Base-by-base conservation (phyloP, 805 yeast species). In the Teunomyces lycoperdinae region DNA sequence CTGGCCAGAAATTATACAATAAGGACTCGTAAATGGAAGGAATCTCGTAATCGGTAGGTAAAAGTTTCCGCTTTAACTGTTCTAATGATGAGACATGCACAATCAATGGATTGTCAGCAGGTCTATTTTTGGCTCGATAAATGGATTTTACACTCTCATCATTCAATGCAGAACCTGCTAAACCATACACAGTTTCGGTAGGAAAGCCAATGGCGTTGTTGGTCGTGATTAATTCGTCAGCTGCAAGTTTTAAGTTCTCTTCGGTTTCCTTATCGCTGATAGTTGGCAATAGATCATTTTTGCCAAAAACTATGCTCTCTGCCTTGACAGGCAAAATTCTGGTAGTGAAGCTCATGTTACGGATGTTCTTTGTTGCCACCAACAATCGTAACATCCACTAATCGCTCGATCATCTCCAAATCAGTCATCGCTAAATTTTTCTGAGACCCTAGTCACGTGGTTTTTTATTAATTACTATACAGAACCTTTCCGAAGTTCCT, bases 111-210 rank as follows among this genome's bases (percentile, higher is more conserved):
- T 94, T 94, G 66, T 94, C 99, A 5, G 95, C 83, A 0, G 99
- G 99, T 53, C 99, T 76, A 61, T 90, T 89, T 58, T 94, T 94
- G 26, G 97, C 98, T 24, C 66, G 73, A 64, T 90, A 94, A 8
- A 94, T 94, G 40, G 84, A 79, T 49, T 67, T 63, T 2, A 91
- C 96, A 0, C 95, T 79, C 4, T 79, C 81, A 45, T 89, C 89
- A 46, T 74, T 76, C 43, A 88, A 70, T 0, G 96, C 87, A 3
- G 91, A 85, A 0, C 94, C 99, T 0, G 96, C 99, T 0, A 94
- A 74, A 0, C 99, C 99, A 64, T 94, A 94, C 0, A 94, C 99
- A 0, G 99, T 94, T 62, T 94, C 99, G 0, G 99, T 89, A 1
- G 99, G 99, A 58, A 94, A 91, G 0, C 92, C 98, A 10, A 94